Evolutionary conservation across 176 grass and related monocot species (phyloP), one percentile per base, ranked within the genome.

Genomic region (Musa acuminata): DNA sequence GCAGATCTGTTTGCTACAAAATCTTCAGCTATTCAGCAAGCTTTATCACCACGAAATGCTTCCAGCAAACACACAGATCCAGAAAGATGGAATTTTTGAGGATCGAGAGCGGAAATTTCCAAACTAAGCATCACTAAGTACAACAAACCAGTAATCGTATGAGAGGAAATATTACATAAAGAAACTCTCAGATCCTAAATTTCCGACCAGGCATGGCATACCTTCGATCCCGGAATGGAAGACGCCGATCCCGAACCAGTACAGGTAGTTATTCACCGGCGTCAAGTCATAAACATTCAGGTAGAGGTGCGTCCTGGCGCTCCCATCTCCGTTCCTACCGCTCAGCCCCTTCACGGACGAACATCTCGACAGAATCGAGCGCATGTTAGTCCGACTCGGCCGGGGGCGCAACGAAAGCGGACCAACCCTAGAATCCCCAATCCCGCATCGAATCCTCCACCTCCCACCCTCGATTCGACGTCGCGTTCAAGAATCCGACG

Each of bases 281-380:
- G 93, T 88, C 79, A 97, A 83, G 87, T 96, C 93, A 70, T 96
- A 96, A 62, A 96, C 91, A 75, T 98, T 98, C 78, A 98, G 79
- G 77, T 87, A 98, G 6, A 92, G 76, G 49, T 75, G 75, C 13
- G 71, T 74, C 8, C 5, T n/a, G 27, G 11, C 76, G 21, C 64
- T 68, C 72, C 49, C 52, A 8, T 27, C 72, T 16, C 52, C 72
- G 22, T 9, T 52, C 3, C 13, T 21, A 17, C 55, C 55, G 72
- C 52, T 19, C 51, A 17, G 21, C 21, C 14, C 23, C 52, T 55
- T 53, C 52, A 6, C 51, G 51, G 72, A 73, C 13, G 52, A 53
- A 73, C 52, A 29, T 55, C 52, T 54, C n/a, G 72, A 16, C 16
- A 55, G 12, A 29, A 73, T 24, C 22, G 72, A 55, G 51, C 22